Conservation (phyloP, 2,329 filamentous ascomycete species). For the Neofusicoccum cordaticola region DNA sequence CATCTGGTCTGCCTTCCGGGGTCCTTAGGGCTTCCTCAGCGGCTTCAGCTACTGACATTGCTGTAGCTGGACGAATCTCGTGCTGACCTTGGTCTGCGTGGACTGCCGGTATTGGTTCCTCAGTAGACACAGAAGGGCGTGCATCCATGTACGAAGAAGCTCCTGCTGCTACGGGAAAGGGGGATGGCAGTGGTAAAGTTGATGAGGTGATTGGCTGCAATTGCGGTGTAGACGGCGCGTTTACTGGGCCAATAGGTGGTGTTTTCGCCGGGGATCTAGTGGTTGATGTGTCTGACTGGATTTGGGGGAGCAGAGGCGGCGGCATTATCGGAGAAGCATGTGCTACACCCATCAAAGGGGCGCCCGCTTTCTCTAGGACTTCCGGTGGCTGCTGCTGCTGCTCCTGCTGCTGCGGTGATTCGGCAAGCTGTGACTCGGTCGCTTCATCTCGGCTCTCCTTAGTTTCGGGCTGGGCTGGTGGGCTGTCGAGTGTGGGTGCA, state of each 20-base stretch:
- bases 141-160: conserved; percentile 31
- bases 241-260: not conserved
- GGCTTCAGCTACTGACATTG: not conserved
- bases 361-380: too few species aligned
- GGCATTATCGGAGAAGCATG: conserved; percentile 26
- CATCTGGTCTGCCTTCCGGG: not conserved
- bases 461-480: too few species aligned
- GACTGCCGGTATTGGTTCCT: not conserved
- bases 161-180: conserved; percentile 31
- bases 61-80: not conserved
- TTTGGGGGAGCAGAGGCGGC: conserved; percentile 28
- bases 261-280: not conserved
- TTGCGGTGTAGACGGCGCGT: conserved; percentile 8
- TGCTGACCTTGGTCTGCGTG: not conserved
- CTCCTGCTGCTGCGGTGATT: not conserved
- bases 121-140: not conserved
- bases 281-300: conserved; percentile 22
- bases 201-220: conserved; percentile 31
- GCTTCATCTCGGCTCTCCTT: not conserved
- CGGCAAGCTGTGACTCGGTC: not conserved
- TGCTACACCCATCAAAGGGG: not conserved
- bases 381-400: not conserved
- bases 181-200: conserved; percentile 37
- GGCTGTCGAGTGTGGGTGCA: too few species aligned
- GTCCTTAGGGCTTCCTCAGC: not conserved